Percentiles rank a stretch among this genome's conserved stretches.
phyloP scores from a whole-genome alignment of 108 stramenopile genomes.

The Cyclotella distinguenda region DNA sequence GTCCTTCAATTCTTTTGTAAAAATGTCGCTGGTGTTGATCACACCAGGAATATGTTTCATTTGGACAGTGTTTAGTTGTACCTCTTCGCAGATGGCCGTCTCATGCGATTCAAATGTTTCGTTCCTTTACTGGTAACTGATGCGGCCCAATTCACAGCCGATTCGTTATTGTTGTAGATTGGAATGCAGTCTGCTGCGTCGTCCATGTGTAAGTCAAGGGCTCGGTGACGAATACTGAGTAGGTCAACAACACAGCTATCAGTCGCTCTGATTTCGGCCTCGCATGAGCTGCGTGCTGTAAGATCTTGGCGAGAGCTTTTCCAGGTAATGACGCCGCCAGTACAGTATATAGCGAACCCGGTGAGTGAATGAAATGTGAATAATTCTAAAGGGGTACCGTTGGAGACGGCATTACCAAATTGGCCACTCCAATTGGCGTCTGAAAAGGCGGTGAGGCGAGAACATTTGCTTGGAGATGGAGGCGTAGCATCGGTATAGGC shows the following conservation, averaged over 20 bases:
- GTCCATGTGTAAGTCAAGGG: neutral
- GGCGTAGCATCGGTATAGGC: constrained; percentile 18
- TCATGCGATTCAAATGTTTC: constrained; percentile 12
- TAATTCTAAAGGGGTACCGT: neutral
- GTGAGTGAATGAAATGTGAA: constrained; percentile 12
- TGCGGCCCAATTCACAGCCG: neutral
- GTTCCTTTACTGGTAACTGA: constrained; percentile 21
- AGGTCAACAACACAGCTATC: constrained; percentile 4
- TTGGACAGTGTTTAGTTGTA: neutral
- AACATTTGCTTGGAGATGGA: neutral
- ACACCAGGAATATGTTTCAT: neutral
- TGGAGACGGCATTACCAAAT: neutral
- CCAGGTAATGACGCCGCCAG: constrained; percentile 12
- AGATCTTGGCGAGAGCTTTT: neutral
- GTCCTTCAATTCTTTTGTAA: neutral
- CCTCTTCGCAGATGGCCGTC: neutral
- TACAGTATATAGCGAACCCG: neutral
- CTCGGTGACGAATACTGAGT: neutral
- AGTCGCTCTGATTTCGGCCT: constrained; percentile 14
- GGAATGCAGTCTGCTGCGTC: neutral
- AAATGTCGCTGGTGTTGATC: neutral
- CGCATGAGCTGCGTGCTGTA: constrained; percentile 16
- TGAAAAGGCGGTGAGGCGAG: constrained; percentile 5
- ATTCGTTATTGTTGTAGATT: constrained; percentile 6
- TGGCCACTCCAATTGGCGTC: constrained; percentile 24